These are phyloP conservation scores for Nakaseomyces delphensis DNA, from an alignment of 1,139 yeast genomes.

Conservation along the genomic window DNA sequence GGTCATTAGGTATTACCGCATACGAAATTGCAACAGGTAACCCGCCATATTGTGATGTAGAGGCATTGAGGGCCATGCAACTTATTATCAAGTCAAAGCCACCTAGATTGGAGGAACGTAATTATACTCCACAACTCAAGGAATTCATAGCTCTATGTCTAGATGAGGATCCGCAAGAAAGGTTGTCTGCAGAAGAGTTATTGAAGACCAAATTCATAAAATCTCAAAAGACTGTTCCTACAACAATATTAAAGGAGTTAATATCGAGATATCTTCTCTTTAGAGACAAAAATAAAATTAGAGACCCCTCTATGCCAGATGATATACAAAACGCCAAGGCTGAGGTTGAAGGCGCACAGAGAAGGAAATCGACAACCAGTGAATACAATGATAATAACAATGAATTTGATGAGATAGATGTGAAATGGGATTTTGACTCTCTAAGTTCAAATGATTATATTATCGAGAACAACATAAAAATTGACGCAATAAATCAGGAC, in stretches of 20 bases:
- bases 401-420: conserved; percentile 32
- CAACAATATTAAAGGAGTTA: conserved; percentile 58
- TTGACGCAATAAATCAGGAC: conserved; percentile 37
- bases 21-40: conserved; percentile 95
- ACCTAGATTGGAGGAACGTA: conserved; percentile 86
- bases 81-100: conserved; percentile 88
- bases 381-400: conserved; percentile 11
- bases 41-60: conserved; percentile 95
- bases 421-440: conserved; percentile 85
- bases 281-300: conserved; percentile 50
- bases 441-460: conserved; percentile 64
- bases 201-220: conserved; percentile 65
- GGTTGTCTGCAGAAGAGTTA: conserved; percentile 82
- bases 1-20: conserved; percentile 90
- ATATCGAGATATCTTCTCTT: conserved; percentile 74
- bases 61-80: conserved; percentile 91
- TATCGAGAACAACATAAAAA: conserved; percentile 52
- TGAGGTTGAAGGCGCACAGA: conserved; percentile 15
- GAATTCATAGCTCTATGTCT: conserved; percentile 87
- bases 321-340: conserved; percentile 28
- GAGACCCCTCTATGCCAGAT: conserved; percentile 40
- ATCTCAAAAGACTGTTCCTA: conserved; percentile 50
- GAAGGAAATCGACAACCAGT: conserved; percentile 12
- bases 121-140: conserved; percentile 64
- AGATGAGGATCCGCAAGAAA: conserved; percentile 85